Base-by-base conservation (phyloP, 192 early-diverging fungal species). In the Glomus cerebriforme region DNA sequence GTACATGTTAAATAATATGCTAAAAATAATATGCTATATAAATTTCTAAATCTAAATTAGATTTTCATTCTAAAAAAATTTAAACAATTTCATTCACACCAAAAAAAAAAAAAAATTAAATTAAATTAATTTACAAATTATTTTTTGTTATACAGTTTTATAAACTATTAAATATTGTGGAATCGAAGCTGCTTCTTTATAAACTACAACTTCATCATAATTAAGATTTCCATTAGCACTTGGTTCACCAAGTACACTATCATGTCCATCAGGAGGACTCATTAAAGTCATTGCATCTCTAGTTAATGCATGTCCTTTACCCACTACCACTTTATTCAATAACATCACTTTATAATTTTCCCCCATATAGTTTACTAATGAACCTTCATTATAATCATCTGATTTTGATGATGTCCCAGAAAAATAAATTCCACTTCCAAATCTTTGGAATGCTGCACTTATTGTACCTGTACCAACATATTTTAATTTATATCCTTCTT, bases 121-220 rank as follows among this genome's bases (percentile, higher is more conserved):
- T 39, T 5, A 54, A 19, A 54, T 54, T 54, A 54, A 54, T 22
- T 54, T 54, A 54, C 39, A 54, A 54, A 7, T 22, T 43, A 5
- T 9, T 6, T 22, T 54, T 22, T 54, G 49, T 79, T 34, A 37
- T 43, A 17, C 32, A 34, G 24, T 35, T 47, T 64, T 27, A 49
- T 80, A 80, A 31, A 76, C 32, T 27, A 80, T 74, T 59, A 80
- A 59, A 65, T 80, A 80, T 59, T 74, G 63, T 5, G 79, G 79
- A 13, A 76, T 60, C 37, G 77, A 80, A 49, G 79, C 79, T 7
- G 19, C 74, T 66, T 80, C 73, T 34, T 67, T 62, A 62, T 80
- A 80, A 17, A 80, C 79, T 0, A 80, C 79, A 22, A 80, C 75
- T 49, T 80, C 79, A 75, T 80, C 79, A 75, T 80, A 80, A 54